phyloP scores from a whole-genome alignment of 352 stramenopile species.

The Blastocystis sp. region DNA sequence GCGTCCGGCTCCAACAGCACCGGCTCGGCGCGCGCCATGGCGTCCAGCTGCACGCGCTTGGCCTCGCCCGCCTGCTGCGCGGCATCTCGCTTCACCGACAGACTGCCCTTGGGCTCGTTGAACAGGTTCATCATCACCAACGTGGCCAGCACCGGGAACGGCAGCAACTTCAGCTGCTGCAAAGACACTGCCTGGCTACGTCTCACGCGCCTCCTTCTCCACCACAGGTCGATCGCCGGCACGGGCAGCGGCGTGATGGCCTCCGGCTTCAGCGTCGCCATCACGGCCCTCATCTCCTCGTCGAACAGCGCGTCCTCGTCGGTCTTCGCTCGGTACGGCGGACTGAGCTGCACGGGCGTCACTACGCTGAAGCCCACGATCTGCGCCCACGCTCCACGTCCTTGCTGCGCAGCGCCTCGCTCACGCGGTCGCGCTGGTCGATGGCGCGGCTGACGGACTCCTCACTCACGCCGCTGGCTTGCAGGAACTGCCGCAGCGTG shows the following conservation, averaged over 20 bases:
- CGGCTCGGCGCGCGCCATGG: neutral
- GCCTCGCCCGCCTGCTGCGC: neutral
- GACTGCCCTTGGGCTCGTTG: neutral
- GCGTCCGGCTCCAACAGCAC: no score
- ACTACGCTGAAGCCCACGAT: neutral
- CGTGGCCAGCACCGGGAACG: conserved; percentile 8
- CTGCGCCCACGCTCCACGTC: neutral
- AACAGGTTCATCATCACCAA: conserved; percentile 30
- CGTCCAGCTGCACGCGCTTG: neutral
- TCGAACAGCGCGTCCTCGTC: conserved; percentile 6
- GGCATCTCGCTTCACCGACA: neutral
- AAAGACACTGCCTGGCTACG: neutral
- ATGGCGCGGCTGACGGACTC: neutral
- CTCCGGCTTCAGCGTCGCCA: neutral
- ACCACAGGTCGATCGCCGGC: neutral
- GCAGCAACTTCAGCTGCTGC: conserved; percentile 12
- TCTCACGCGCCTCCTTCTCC: no score
- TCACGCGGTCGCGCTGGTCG: conserved; percentile 11
- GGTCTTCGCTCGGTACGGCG: neutral
- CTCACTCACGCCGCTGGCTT: neutral
- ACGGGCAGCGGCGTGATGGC: neutral
- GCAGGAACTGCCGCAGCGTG: neutral
- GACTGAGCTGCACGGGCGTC: neutral
- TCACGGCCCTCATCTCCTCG: conserved; percentile 1
- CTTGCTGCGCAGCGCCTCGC: neutral